phyloP scores from a whole-genome alignment of 805 yeast species.

The Saccharomycopsis sp. region DNA sequence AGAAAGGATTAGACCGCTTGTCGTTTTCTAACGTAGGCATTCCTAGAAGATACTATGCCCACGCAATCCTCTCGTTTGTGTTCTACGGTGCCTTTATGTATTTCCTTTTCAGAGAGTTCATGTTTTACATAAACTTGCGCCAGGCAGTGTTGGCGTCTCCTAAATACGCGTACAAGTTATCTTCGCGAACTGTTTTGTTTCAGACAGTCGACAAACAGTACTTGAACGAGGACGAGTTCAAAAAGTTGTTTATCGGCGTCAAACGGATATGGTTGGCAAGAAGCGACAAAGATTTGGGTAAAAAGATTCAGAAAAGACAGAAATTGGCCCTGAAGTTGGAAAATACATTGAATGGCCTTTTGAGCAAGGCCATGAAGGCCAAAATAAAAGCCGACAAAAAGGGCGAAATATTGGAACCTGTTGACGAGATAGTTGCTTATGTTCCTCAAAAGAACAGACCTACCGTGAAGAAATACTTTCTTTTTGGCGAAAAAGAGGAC shows the following conservation, averaged over 20 bases:
- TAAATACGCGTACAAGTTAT: slow-evolving; percentile 61
- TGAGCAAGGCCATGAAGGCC: slow-evolving; percentile 58
- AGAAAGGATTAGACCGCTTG: slow-evolving; percentile 65
- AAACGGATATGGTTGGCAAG: slow-evolving; percentile 76
- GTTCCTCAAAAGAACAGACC: slow-evolving; percentile 68
- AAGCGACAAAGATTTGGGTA: slow-evolving; percentile 42
- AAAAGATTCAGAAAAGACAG: slow-evolving; percentile 53
- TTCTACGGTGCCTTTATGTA: slow-evolving; percentile 66
- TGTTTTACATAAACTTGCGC: slow-evolving; percentile 68
- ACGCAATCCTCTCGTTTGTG: slow-evolving; percentile 73
- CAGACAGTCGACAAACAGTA: slow-evolving; percentile 76
- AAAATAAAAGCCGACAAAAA: slow-evolving; percentile 63
- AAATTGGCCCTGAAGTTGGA: slow-evolving; percentile 59
- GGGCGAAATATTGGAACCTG: slow-evolving; percentile 38
- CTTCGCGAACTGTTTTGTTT: slow-evolving; percentile 77
- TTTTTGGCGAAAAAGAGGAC: slow-evolving; percentile 55
- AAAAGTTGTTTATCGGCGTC: slow-evolving; percentile 75
- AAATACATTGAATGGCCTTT: slow-evolving; percentile 49
- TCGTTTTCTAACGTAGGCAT: slow-evolving; percentile 69
- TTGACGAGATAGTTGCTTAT: slow-evolving; percentile 45
- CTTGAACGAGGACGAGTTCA: slow-evolving; percentile 64
- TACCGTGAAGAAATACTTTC: slow-evolving; percentile 35
- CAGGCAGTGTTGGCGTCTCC: slow-evolving; percentile 78
- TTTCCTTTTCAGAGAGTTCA: slow-evolving; percentile 75
- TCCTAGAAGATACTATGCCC: slow-evolving; percentile 70